Base-by-base conservation (phyloP, 768 basidiomycete species). In the Pseudohyphozyma bogoriensis region DNA sequence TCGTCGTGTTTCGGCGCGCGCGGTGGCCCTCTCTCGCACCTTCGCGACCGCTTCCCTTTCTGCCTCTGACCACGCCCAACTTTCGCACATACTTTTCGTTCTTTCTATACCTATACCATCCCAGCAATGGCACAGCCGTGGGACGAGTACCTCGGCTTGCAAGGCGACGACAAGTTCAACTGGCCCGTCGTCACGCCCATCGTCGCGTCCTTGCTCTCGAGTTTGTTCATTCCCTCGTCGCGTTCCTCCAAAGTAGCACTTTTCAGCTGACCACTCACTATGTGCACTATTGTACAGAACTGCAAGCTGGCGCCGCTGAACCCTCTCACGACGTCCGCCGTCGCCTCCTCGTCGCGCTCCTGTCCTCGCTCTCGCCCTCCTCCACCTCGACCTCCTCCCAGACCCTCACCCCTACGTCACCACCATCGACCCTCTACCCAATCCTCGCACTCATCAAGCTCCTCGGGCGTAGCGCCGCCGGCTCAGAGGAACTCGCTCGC, bases 401-500 rank as follows among this genome's bases (percentile, higher is more conserved):
- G 29, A 18, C 54, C 31, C 31, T 50, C 47, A 28, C 33, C 31
- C 15, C 16, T 31, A 29, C 15, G 29, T 11, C 28, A 13, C 29
- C 51, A 11, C 6, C 24, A 7, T 6, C n/a, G 12, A 36, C 24
- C 24, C 51, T 51, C 24, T 24, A 37, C 24, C 35, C 51, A 26
- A 36, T 36, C 24, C 36, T 52, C 33, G 24, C 36, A n/a, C 36
- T 52, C 9, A 20, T 66, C 52, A 66, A 66, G 37, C n/a, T 57
- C 33, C 56, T 66, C 47, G 65, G 65, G 1, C 58, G 65, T 18
- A 51, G 32, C 9, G 56, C 65, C 0, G 65, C 65, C 12, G 65
- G 65, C 3, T 60, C 46, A 36, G 65, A 66, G 29, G 52, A 66
- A 7, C 56, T 66, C 40, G 52, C 42, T 0, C 40, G 65, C 2